phyloP scores from a whole-genome alignment of 345 rosid species.

The Gossypium turneri region DNA sequence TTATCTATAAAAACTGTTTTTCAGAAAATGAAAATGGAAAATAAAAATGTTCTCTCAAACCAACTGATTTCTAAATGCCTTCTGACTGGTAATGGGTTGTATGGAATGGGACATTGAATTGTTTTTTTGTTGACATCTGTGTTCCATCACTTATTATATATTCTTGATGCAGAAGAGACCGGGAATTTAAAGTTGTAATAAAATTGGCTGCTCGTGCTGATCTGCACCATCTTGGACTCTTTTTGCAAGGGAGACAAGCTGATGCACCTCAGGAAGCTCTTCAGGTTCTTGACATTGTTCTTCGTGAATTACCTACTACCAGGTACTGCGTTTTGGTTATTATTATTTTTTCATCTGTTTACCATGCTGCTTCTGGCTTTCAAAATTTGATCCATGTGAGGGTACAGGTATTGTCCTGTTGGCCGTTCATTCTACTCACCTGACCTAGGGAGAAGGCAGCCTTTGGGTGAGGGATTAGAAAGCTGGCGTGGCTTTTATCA shows the following conservation, averaged over 20 bases:
- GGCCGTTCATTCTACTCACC: constrained; percentile 95
- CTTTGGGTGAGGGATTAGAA: constrained; percentile 90
- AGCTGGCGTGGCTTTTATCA: constrained; percentile 99
- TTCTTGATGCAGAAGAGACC: constrained; percentile 52
- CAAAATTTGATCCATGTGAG: not conserved
- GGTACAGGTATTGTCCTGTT: constrained; percentile 70
- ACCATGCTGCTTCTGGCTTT: not conserved
- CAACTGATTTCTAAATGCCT: not conserved
- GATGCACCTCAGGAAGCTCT: constrained; percentile 98
- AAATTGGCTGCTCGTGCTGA: constrained; percentile 91
- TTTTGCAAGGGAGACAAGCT: constrained; percentile 79
- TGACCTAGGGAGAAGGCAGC: constrained; percentile 66
- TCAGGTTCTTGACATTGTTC: constrained; percentile 95
- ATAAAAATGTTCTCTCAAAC: too few species aligned
- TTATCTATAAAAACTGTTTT: not conserved
- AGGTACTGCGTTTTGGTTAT: constrained; percentile 34
- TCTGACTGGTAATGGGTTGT: not conserved
- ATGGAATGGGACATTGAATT: not conserved
- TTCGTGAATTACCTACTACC: constrained; percentile 83
- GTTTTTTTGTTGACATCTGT: not conserved
- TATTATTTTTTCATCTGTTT: constrained; percentile 9
- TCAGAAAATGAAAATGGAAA: too few species aligned
- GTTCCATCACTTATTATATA: constrained; percentile 7
- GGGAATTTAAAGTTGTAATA: constrained; percentile 67
- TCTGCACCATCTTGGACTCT: constrained; percentile 76